These are phyloP conservation scores for Tetrapisispora iriomotensis DNA, from an alignment of 805 yeast species.

Conservation along the genomic window DNA sequence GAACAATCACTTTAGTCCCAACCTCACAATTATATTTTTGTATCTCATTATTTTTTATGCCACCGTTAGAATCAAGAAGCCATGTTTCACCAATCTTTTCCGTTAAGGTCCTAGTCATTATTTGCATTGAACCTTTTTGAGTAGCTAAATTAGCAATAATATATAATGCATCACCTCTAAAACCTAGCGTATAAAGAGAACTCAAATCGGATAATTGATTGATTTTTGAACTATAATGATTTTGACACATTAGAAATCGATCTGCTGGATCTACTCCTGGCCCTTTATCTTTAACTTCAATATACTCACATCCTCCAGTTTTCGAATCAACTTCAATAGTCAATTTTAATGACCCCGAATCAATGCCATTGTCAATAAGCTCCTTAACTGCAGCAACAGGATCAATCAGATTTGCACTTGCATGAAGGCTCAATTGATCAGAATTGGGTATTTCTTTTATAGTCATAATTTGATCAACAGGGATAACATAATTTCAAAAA, in stretches of 20 bases:
- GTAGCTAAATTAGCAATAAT: slow-evolving; percentile 27
- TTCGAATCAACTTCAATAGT: slow-evolving; percentile 31
- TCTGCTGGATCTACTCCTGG: slow-evolving; percentile 28
- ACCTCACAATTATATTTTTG: slow-evolving; percentile 19
- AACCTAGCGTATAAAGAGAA: slow-evolving; percentile 32
- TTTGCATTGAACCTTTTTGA: slow-evolving; percentile 21
- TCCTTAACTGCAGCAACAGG: slow-evolving; percentile 34
- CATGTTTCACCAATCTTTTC: slow-evolving; percentile 32
- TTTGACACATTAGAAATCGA: slow-evolving; percentile 29
- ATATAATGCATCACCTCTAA: slow-evolving; percentile 42
- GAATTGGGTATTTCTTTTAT: slow-evolving; percentile 10
- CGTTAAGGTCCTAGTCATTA: slow-evolving; percentile 23
- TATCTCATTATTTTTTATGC: slow-evolving; percentile 9
- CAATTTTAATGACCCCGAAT: slow-evolving; percentile 28
- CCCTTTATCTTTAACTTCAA: slow-evolving; percentile 34
- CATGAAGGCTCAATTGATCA: slow-evolving; percentile 13
- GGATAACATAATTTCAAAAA: not conserved
- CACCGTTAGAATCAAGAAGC: slow-evolving; percentile 28
- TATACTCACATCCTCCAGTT: slow-evolving; percentile 30
- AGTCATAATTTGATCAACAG: slow-evolving; percentile 5
- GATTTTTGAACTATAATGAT: slow-evolving; percentile 37
- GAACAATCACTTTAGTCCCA: slow-evolving; percentile 32
- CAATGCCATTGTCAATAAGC: slow-evolving; percentile 34
- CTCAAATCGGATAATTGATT: slow-evolving; percentile 23
- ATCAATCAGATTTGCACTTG: slow-evolving; percentile 27